A percentile compares a stretch with the other conserved stretches of the same genome.
phyloP scores from a whole-genome alignment of 345 rosid genomes.

The Salix udensis region DNA sequence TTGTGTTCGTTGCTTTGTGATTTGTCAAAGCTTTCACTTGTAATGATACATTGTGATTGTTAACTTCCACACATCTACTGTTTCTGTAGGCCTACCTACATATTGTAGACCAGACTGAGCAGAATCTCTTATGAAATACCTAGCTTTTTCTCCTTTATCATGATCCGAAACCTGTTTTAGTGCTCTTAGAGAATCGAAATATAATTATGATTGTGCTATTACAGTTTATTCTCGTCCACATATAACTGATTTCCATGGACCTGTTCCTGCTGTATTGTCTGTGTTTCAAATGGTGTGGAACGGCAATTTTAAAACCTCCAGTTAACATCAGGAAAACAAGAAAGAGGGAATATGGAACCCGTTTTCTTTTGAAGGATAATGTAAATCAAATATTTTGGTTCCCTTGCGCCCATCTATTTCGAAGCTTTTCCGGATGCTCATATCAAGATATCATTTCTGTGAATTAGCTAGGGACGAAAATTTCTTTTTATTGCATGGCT shows the following conservation, averaged over 20 bases:
- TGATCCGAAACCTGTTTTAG: constrained; percentile 17
- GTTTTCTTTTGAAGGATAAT: neutral
- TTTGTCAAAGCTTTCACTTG: constrained; percentile 30
- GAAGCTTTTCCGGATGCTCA: constrained; percentile 23
- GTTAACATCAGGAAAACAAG: neutral
- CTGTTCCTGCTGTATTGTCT: neutral
- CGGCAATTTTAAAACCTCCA: neutral
- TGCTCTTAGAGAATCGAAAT: constrained; percentile 12
- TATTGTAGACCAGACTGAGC: constrained; percentile 9
- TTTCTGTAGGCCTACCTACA: constrained; percentile 17
- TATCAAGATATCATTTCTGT: neutral
- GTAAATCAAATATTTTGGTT: constrained; percentile 8
- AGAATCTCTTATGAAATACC: constrained; percentile 6
- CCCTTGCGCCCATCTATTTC: constrained; percentile 5
- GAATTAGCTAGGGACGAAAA: constrained; percentile 8
- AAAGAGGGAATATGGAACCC: neutral
- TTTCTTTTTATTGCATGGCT: neutral
- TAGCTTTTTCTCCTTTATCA: constrained; percentile 17
- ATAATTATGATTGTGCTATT: neutral
- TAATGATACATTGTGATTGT: constrained; percentile 22
- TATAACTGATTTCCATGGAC: neutral
- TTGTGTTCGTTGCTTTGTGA: constrained; percentile 16
- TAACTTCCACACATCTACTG: constrained; percentile 18
- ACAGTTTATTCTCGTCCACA: neutral
- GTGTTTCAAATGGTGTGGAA: neutral